Conservation (phyloP, 129 eudicot genomes). For the Chrysanthemum seticuspe region DNA sequence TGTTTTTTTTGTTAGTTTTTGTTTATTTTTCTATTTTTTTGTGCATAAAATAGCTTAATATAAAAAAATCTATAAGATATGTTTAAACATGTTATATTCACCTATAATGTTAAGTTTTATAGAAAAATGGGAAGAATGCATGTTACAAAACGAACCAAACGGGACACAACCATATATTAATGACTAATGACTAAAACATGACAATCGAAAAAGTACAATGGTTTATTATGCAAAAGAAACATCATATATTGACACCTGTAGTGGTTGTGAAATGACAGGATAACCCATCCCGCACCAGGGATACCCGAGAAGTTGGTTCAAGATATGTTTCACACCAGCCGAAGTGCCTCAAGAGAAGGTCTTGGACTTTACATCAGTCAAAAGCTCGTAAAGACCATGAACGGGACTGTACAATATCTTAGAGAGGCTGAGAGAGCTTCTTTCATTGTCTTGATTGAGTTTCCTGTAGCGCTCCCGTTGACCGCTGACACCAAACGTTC, state of each 20-base stretch:
- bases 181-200: too few species aligned
- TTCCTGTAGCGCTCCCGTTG: slow-evolving; percentile 50
- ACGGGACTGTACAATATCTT: slow-evolving; percentile 74
- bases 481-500: slow-evolving; percentile 29
- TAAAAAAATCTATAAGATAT: too few species aligned
- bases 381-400: slow-evolving; percentile 77
- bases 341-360: slow-evolving; percentile 77
- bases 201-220: too few species aligned
- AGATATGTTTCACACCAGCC: slow-evolving; percentile 71
- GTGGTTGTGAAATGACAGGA: slow-evolving; percentile 49
- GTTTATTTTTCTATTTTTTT: too few species aligned
- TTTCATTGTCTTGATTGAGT: slow-evolving; percentile 60
- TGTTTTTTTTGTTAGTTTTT: background rate
- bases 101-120: too few species aligned
- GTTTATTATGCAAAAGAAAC: too few species aligned
- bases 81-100: too few species aligned
- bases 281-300: slow-evolving; percentile 89
- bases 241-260: background rate
- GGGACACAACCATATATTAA: background rate
- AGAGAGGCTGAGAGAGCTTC: slow-evolving; percentile 78
- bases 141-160: too few species aligned
- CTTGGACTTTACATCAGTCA: slow-evolving; percentile 80
- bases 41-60: too few species aligned
- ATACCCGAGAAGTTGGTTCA: slow-evolving; percentile 75
- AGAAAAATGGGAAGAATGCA: too few species aligned